Base-by-base conservation (phyloP, 306 rosid species). In the Luffa aegyptiaca region DNA sequence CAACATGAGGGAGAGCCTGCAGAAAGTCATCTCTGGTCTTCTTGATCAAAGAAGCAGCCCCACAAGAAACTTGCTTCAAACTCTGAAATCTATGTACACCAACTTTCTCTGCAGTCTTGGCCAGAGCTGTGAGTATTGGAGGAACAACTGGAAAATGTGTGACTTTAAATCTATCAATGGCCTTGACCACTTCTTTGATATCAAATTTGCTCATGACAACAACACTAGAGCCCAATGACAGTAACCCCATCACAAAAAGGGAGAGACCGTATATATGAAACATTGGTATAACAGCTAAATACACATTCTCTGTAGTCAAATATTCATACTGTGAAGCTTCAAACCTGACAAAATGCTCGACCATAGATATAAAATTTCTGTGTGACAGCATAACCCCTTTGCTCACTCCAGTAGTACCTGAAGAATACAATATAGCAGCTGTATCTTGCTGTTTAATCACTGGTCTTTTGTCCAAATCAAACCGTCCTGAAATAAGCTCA, bases 401-500 rank as follows among this genome's bases (percentile, higher is more conserved):
- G 87, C 98, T 94, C 71, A 49, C 80, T 16, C 97, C 97, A 0
- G 97, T 92, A 14, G 97, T 92, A 52, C 98, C 97, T 0, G 98
- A 94, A 3, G 98, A 94, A 80, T 81, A 91, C 88, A 91, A 51
- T 84, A 94, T 86, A 18, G 88, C 92, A 3, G 93, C 97, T n/a
- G 85, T 80, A 81, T 94, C 97, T 59, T 89, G 88, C 85, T 90
- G 97, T 61, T 79, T 84, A 73, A 94, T 88, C 84, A 86, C 80
- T 10, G 92, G 89, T 85, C 82, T 88, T 3, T 79, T 63, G 65
- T 73, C 79, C 78, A 84, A 78, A 83, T 82, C 90, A 78, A 68
- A 80, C 5, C 57, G 35, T 57, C 87, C 62, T 68, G 53, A 80
- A 83, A 91, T 45, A 80, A 93, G 81, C 75, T 85, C 66, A 68